Base-by-base conservation (phyloP, 2,329 filamentous ascomycete species). In the Aspergillus aculeatinus region DNA sequence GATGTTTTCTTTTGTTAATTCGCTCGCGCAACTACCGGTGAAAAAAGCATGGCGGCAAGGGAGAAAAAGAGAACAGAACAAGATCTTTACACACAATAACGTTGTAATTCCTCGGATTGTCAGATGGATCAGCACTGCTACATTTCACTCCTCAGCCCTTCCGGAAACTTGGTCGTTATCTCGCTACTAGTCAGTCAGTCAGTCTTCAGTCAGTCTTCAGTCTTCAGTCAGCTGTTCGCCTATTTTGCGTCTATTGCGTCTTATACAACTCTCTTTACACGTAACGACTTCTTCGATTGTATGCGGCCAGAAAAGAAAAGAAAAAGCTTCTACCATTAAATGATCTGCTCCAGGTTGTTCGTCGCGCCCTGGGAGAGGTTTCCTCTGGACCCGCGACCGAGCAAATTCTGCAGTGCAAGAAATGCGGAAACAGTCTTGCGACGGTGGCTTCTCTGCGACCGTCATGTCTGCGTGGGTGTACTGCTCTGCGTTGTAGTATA, bases 81-180 rank as follows among this genome's bases (percentile, higher is more conserved):
- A 73, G 58, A 63, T 67, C 63, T 66, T 66, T 69, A 67, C 67
- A 44, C 16, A 44, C 39, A 70, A 68, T 72, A 72, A 74, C 76
- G 74, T 76, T 78, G 76, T 79, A 79, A 77, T 77, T 76, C 74
- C 71, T 70, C 72, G 70, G 75, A 73, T 74, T 77, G 65, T 77
- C 73, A 76, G 70, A 72, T 77, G 74, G 67, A 66, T 74, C 76
- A 77, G 72, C 75, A 77, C 71, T 75, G 59, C 68, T 70, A 68
- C 69, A 67, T 71, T 74, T 65, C 51, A 53, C 51, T 44, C 51
- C 42, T 60, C 68, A 73, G 68, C 70, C 69, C 60, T 70, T 70
- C 73, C 70, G 72, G 71, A 74, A 65, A 62, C 59, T 68, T 73
- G 71, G 71, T 74, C 72, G 67, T 74, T 70, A 66, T 75, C 69